These are phyloP conservation scores for Chlamydomonas incerta DNA, from an alignment of 139 green algal genomes.

Conservation along the genomic window DNA sequence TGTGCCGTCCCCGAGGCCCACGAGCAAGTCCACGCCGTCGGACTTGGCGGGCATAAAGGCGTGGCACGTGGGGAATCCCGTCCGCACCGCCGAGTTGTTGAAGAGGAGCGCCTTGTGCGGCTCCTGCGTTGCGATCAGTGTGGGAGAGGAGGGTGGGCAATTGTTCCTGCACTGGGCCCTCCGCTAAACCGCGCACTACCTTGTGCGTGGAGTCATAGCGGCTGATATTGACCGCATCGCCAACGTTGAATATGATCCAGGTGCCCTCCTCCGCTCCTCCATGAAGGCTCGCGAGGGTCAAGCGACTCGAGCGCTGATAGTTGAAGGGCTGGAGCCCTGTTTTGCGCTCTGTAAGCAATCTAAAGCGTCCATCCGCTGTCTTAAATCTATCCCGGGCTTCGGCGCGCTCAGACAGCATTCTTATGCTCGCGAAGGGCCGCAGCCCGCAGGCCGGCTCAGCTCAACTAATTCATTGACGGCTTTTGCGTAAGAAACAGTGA, in stretches of 20 bases:
- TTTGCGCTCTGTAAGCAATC: slow-evolving; percentile 53
- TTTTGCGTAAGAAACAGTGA: no score
- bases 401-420: no score
- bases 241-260: slow-evolving; percentile 71
- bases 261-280: slow-evolving; percentile 56
- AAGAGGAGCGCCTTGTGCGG: slow-evolving; percentile 54
- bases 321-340: slow-evolving; percentile 55
- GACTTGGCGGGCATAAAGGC: slow-evolving; percentile 47
- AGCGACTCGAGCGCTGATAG: slow-evolving; percentile 40
- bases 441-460: no score
- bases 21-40: slow-evolving; percentile 77
- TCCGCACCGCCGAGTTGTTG: slow-evolving; percentile 24
- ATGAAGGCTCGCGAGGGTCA: slow-evolving; percentile 60
- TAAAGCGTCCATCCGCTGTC: slow-evolving; percentile 60
- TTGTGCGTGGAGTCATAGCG: slow-evolving; percentile 56
- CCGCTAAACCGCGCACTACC: slow-evolving; percentile 20
- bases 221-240: slow-evolving; percentile 45
- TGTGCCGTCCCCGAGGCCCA: slow-evolving; percentile 77
- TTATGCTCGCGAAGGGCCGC: no score
- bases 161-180: not conserved
- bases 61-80: slow-evolving; percentile 68
- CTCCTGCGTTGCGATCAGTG: slow-evolving; percentile 42
- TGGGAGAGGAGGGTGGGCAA: not conserved
- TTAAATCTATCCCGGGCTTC: slow-evolving; percentile 55
- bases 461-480: no score